Base-by-base conservation (phyloP, 441 rosid genomes). In the Syzygium malaccense region DNA sequence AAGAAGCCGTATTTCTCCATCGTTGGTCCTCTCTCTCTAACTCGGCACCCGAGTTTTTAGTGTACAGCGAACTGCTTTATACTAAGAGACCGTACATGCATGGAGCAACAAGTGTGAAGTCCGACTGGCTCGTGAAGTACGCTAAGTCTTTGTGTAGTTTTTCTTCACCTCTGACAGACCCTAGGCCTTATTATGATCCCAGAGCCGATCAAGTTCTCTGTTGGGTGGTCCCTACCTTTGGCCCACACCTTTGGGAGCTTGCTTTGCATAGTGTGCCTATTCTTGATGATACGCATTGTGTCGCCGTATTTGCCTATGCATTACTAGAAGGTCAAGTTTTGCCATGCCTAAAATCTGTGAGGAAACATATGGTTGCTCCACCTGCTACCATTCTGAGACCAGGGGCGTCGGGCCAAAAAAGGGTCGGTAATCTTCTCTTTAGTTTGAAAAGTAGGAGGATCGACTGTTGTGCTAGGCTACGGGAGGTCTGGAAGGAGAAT, bases 61-160 rank as follows among this genome's bases (percentile, higher is more conserved):
- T 95, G 58, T 98, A 96, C 92, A 93, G 94, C 84, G 99, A 95
- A 91, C 93, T 96, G 89, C 87, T 96, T 54, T 92, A 91, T 53
- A 93, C 96, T 88, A 98, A 94, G 89, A 92, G 96, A 87, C 97
- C 97, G 6, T 98, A 98, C 92, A 94, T 98, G 94, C 96, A 95
- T 87, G 98, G 98, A 87, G 98, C 98, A 4, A 97, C 99, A 7
- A 89, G 95, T 9, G 96, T 96, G 54, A 94, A 94, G 89, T 85
- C 97, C 14, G 96, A 96, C 62, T 97, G 99, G 99, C 95, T 98
- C 37, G 93, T 95, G 64, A 92, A 95, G 88, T 93, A 94, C 85
- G 98, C 94, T 4, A 86, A 85, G 83, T 92, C 97, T 86, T 91
- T 94, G 55, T 96, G 98, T 88, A 93, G 90, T 53, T 93, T 93